phyloP scores from a whole-genome alignment of 768 basidiomycete species.

The Calocybe gangraenosa region DNA sequence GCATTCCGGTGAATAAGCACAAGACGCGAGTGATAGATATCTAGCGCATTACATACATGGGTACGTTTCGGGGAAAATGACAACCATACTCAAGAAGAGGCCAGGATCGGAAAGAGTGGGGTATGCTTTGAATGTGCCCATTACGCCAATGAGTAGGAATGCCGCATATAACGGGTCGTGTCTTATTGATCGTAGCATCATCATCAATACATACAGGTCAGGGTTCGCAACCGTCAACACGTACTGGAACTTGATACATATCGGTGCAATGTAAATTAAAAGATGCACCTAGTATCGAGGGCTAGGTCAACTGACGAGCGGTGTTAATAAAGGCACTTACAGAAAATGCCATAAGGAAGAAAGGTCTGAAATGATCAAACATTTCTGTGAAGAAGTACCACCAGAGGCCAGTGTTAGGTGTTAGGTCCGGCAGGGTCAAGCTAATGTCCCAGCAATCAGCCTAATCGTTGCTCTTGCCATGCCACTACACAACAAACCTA shows the following conservation, averaged over 20 bases:
- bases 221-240: conserved; percentile 18
- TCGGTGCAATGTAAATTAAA: conserved; percentile 73
- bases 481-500: conserved; percentile 44
- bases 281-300: conserved; percentile 75
- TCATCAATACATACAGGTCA: background rate
- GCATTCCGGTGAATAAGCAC: conserved; percentile 3
- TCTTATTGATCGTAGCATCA: conserved; percentile 33
- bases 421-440: conserved; percentile 79
- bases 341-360: conserved; percentile 93
- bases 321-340: conserved; percentile 42
- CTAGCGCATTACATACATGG: conserved; percentile 52
- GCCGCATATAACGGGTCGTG: conserved; percentile 82
- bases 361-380: conserved; percentile 96
- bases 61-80: conserved; percentile 80
- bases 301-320: background rate
- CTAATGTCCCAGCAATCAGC: conserved; percentile 33
- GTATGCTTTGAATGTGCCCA: conserved; percentile 88
- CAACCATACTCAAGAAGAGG: conserved; percentile 76
- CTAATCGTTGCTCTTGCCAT: background rate
- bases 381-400: conserved; percentile 99
- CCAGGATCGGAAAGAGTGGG: conserved; percentile 88
- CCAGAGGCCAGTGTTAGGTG: conserved; percentile 92
- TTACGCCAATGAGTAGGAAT: conserved; percentile 70
- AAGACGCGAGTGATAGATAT: background rate
- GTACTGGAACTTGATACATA: conserved; percentile 89